A percentile compares a stretch with the other conserved stretches of the same genome.
Conservation (phyloP, 176 grass and related monocot species). For the Rhynchospora tenuis region DNA sequence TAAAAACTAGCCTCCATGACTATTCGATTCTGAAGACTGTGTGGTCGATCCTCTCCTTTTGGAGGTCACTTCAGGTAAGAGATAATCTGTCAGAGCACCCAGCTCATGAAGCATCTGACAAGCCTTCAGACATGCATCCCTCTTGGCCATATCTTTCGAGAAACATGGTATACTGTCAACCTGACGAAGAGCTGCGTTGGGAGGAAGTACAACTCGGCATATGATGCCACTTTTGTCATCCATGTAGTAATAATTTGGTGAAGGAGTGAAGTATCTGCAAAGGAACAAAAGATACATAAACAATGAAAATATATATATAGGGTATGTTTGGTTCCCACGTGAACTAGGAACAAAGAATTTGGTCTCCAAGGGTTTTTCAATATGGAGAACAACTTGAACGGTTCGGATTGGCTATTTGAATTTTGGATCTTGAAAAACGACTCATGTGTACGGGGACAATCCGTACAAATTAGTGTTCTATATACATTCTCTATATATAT, state of each 20-base stretch:
- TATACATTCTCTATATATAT: too few relatives aligned
- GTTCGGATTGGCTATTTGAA: too few relatives aligned
- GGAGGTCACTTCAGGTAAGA: slow-evolving; percentile 57
- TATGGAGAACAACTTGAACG: too few relatives aligned
- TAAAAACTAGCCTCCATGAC: slow-evolving; percentile 39
- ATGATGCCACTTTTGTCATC: slow-evolving; percentile 61
- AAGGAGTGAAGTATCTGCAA: slow-evolving; percentile 78
- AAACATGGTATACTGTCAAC: slow-evolving; percentile 51
- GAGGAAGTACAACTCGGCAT: slow-evolving; percentile 79
- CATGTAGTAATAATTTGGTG: slow-evolving; percentile 50
- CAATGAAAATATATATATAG: slow-evolving; percentile 18
- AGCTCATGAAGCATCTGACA: slow-evolving; percentile 65
- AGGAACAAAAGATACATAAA: slow-evolving; percentile 13
- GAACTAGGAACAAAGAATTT: too few relatives aligned
- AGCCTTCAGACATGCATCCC: slow-evolving; percentile 78
- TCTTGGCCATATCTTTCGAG: slow-evolving; percentile 88
- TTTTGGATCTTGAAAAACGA: too few relatives aligned
- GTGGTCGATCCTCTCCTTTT: slow-evolving; percentile 39
- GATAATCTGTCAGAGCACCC: slow-evolving; percentile 91
- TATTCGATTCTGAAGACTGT: slow-evolving; percentile 35
- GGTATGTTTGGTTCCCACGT: too few relatives aligned
- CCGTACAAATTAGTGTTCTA: too few relatives aligned
- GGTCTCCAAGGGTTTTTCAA: too few relatives aligned
- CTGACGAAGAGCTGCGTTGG: slow-evolving; percentile 78
- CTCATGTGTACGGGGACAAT: too few relatives aligned